These are phyloP conservation scores for Backusella parvicylindrica DNA, from an alignment of 192 early-diverging fungal genomes.

Conservation along the genomic window DNA sequence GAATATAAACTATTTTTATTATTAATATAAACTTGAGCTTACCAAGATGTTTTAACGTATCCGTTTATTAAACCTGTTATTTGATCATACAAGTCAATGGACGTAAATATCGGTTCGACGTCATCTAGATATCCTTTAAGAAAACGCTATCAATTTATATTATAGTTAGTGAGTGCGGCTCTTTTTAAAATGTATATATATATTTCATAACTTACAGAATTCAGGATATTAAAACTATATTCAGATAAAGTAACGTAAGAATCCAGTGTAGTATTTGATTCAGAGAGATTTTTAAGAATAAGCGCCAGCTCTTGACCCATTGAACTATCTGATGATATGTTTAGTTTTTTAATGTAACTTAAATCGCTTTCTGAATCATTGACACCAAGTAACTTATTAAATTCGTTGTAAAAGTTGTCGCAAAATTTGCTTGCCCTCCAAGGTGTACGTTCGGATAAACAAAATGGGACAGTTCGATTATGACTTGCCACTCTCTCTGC, in stretches of 20 bases:
- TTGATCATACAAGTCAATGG: conserved; percentile 18
- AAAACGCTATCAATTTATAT: not conserved
- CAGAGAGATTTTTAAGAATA: not conserved
- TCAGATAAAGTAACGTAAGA: conserved; percentile 14
- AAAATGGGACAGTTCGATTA: not conserved
- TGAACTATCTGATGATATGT: not conserved
- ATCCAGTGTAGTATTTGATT: not conserved
- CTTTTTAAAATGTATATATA: not conserved
- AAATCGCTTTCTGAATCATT: not conserved
- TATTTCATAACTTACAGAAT: not conserved
- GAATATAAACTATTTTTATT: not conserved
- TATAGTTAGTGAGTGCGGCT: not conserved
- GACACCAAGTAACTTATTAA: not conserved
- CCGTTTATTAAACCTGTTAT: not conserved
- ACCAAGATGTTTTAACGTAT: not conserved
- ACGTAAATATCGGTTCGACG: conserved; percentile 7
- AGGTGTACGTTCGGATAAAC: conserved; percentile 3
- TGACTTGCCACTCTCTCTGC: not conserved
- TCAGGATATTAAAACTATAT: conserved; percentile 15
- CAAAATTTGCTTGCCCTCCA: not conserved
- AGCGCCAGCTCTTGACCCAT: not conserved
- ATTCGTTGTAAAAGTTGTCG: not conserved
- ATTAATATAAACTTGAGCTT: not conserved
- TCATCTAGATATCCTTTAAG: conserved; percentile 16
- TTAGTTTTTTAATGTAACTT: not conserved